Percentiles rank a stretch among this genome's conserved stretches.
These are phyloP conservation scores for Mucor lusitanicus DNA, from an alignment of 371 early-diverging fungal species.

Conservation along the genomic window DNA sequence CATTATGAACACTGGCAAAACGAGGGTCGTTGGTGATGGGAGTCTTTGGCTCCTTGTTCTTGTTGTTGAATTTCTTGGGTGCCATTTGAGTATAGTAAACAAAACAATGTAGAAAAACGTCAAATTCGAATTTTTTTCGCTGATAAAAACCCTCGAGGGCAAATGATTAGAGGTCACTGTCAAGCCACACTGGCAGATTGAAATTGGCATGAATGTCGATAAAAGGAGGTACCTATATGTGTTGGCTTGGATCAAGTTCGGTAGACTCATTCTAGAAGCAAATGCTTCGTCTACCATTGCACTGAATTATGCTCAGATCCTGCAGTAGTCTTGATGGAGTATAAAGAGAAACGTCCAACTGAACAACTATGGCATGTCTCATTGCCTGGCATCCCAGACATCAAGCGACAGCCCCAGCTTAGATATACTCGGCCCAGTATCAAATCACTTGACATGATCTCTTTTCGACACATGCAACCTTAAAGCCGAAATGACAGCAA, in stretches of 20 bases:
- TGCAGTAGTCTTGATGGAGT: background rate
- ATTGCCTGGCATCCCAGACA: background rate
- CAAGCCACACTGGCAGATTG: slow-evolving; percentile 2
- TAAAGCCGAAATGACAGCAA: background rate
- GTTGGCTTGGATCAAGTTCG: background rate
- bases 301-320: background rate
- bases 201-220: background rate
- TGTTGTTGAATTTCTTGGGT: slow-evolving; percentile 14
- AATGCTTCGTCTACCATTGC: background rate
- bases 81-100: slow-evolving; percentile 7
- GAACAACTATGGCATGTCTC: no score
- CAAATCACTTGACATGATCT: background rate
- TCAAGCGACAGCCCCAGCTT: background rate
- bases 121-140: background rate
- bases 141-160: background rate
- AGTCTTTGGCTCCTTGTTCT: slow-evolving; percentile 15
- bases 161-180: slow-evolving; percentile 6
- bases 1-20: slow-evolving; percentile 80
- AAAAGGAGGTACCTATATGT: background rate
- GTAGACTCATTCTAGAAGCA: background rate
- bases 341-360: background rate
- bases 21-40: slow-evolving; percentile 75
- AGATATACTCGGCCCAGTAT: background rate
- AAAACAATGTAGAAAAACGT: slow-evolving; percentile 1
- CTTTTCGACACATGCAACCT: background rate